phyloP scores from a whole-genome alignment of 345 rosid species.

The Hypericum perforatum region DNA sequence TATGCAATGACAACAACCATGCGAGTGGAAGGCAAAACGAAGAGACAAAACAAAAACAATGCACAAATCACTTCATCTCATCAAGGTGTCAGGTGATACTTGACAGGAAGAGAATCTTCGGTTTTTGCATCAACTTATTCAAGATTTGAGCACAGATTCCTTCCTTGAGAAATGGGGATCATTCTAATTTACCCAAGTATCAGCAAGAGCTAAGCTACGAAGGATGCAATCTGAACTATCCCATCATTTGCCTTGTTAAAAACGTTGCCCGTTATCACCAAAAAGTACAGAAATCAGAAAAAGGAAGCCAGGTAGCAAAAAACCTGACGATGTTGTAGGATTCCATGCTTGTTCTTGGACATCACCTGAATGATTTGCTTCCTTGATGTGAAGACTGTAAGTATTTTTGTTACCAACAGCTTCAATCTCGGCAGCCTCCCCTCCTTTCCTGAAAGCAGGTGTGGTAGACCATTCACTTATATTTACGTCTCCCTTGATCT shows the following conservation, averaged over 20 bases:
- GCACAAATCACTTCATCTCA: too few species aligned
- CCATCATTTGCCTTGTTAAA: background rate
- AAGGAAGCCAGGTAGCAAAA: background rate
- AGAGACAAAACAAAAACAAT: too few species aligned
- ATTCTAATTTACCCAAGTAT: too few species aligned
- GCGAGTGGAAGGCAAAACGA: too few species aligned
- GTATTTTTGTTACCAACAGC: constrained; percentile 34
- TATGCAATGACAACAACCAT: background rate
- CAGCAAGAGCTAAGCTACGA: too few species aligned
- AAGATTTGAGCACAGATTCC: too few species aligned
- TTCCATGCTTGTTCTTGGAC: constrained; percentile 20
- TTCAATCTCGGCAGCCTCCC: constrained; percentile 48
- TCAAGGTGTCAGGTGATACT: too few species aligned
- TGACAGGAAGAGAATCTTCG: too few species aligned
- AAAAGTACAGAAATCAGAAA: background rate
- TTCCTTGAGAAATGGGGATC: too few species aligned
- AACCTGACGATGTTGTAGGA: constrained; percentile 33
- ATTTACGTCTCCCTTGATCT: constrained; percentile 57
- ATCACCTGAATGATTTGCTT: constrained; percentile 37
- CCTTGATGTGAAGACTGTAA: constrained; percentile 37
- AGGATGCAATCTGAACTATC: background rate
- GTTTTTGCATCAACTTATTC: too few species aligned
- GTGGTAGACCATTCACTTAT: constrained; percentile 53
- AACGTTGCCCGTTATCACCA: background rate
- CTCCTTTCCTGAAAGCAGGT: constrained; percentile 56